A percentile compares a stretch with the other conserved stretches of the same genome.
These are phyloP conservation scores for Mycena maculata DNA, from an alignment of 768 basidiomycete species.

Conservation along the genomic window DNA sequence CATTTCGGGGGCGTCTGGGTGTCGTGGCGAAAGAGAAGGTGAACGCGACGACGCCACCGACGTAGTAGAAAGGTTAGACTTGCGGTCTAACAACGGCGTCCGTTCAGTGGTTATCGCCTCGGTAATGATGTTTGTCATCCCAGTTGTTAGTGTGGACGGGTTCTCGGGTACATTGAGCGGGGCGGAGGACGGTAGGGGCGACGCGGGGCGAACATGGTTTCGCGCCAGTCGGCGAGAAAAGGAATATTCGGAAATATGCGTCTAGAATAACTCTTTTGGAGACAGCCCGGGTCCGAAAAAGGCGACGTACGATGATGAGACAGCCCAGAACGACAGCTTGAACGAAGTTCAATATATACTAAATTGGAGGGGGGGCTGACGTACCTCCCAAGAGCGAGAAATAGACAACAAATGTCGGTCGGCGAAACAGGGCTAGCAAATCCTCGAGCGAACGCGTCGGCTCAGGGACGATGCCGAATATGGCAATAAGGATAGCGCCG, in stretches of 20 bases:
- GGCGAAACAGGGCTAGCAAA: conserved; percentile 77
- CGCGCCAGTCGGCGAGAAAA: conserved; percentile 54
- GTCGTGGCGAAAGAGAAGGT: conserved; percentile 23
- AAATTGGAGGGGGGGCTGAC: neutral
- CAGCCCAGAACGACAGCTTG: conserved; percentile 63
- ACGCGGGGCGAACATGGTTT: conserved; percentile 30
- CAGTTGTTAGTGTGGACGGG: conserved; percentile 53
- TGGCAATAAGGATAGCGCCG: conserved; percentile 88
- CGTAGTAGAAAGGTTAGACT: conserved; percentile 46
- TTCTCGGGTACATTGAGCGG: conserved; percentile 50
- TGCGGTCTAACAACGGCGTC: conserved; percentile 66
- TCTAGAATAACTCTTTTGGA: conserved; percentile 56
- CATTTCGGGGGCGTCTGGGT: conserved; percentile 35
- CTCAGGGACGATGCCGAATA: conserved; percentile 94
- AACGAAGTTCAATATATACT: neutral
- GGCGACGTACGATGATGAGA: conserved; percentile 68
- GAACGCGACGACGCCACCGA: conserved; percentile 40
- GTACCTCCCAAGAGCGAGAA: conserved; percentile 73
- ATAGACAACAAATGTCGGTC: conserved; percentile 84
- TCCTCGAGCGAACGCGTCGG: conserved; percentile 88
- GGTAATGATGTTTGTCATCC: conserved; percentile 44
- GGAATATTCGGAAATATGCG: conserved; percentile 78
- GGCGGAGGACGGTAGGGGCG: conserved; percentile 47
- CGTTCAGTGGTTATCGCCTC: conserved; percentile 59
- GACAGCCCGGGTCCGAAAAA: neutral